Conservation (phyloP, 805 yeast genomes). For the Candida anglica region DNA sequence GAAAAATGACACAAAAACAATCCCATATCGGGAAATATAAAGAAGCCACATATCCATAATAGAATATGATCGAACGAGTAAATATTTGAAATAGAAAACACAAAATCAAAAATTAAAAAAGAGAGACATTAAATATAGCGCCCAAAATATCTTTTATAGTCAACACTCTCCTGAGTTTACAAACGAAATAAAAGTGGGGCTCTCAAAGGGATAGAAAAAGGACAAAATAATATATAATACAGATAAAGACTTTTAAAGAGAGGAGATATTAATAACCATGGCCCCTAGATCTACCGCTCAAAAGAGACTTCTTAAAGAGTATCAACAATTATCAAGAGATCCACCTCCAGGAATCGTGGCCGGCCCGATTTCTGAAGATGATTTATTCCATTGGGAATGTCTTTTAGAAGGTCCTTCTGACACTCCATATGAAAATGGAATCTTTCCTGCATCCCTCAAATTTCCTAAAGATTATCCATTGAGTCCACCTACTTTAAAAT, state of each 20-base stretch:
- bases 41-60: too few relatives aligned
- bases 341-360: conserved; percentile 96
- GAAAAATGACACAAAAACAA: too few relatives aligned
- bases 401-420: conserved; percentile 78
- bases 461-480: conserved; percentile 82
- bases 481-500: conserved; percentile 72
- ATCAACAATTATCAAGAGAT: conserved; percentile 77
- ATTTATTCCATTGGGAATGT: conserved; percentile 81
- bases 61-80: too few relatives aligned
- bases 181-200: too few relatives aligned
- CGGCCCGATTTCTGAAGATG: conserved; percentile 75
- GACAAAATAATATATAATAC: too few relatives aligned
- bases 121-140: too few relatives aligned
- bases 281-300: conserved; percentile 63
- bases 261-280: conserved; percentile 10
- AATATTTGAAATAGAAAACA: too few relatives aligned
- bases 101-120: too few relatives aligned
- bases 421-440: conserved; percentile 83
- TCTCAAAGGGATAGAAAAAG: too few relatives aligned
- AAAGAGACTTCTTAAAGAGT: conserved; percentile 80
- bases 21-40: too few relatives aligned
- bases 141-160: too few relatives aligned
- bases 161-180: too few relatives aligned
- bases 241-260: neutral
- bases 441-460: conserved; percentile 69